A percentile compares a stretch with the other conserved stretches of the same genome.
Evolutionary conservation across 495 filamentous ascomycete species (phyloP).

Genomic region (Trichoderma asperelloides): DNA sequence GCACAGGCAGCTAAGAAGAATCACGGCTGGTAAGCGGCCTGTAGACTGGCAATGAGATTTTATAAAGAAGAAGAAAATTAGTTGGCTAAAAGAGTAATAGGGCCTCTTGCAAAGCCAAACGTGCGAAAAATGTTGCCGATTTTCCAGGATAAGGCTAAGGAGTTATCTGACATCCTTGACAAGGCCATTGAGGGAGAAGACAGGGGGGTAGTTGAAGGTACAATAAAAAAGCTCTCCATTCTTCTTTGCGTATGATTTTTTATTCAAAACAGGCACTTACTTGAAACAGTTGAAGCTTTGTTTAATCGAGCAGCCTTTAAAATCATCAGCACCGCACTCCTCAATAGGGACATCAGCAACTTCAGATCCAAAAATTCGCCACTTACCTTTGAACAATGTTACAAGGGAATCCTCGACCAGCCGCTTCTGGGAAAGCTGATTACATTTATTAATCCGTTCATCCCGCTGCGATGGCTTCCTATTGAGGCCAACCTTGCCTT

Average conservation of each 20-base stretch:
- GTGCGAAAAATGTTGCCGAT: constrained; percentile 14
- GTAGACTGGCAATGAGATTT: background rate
- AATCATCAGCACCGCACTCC: constrained; percentile 58
- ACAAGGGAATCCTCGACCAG: constrained; percentile 23
- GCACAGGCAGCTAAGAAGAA: constrained; percentile 11
- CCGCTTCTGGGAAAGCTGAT: constrained; percentile 22
- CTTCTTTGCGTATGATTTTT: no score
- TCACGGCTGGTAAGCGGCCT: background rate
- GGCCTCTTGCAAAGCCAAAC: constrained; percentile 5
- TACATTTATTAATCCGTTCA: constrained; percentile 18
- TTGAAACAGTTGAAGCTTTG: constrained; percentile 14
- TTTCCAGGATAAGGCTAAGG: constrained; percentile 13
- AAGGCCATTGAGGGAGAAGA: background rate
- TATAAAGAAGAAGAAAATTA: background rate
- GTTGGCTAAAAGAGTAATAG: background rate
- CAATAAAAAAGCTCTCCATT: background rate
- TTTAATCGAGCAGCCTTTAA: constrained; percentile 46
- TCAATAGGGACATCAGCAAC: constrained; percentile 57
- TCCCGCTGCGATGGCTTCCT: constrained; percentile 22
- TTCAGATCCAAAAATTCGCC: constrained; percentile 31
- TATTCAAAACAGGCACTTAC: background rate
- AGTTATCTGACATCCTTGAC: background rate
- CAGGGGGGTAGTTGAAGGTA: constrained; percentile 6
- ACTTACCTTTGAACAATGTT: constrained; percentile 19
- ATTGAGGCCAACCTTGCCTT: constrained; percentile 21